These are phyloP conservation scores for Phoenix roebelenii DNA, from an alignment of 176 grass and related monocot genomes.

Conservation along the genomic window DNA sequence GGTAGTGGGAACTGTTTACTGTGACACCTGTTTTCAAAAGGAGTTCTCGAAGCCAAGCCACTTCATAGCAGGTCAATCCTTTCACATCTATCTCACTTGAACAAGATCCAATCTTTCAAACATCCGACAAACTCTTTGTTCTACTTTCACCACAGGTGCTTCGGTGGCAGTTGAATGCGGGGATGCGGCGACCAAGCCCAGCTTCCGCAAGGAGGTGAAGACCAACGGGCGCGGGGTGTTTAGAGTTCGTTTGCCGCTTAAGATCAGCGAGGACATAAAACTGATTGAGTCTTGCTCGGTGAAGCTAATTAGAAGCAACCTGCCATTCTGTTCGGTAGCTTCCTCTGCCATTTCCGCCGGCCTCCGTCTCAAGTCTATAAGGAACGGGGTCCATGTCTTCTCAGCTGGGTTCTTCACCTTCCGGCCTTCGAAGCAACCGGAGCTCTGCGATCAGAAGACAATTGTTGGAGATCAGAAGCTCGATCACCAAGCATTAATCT, in stretches of 20 bases:
- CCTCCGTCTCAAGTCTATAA: conserved; percentile 13
- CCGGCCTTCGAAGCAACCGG: conserved; percentile 23
- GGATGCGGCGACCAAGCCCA: neutral
- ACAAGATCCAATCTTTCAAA: neutral
- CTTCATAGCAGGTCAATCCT: conserved; percentile 24
- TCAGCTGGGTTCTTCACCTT: conserved; percentile 29
- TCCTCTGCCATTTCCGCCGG: conserved; percentile 14
- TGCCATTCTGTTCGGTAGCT: conserved; percentile 23
- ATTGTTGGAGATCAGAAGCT: conserved; percentile 5
- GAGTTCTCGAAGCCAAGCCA: conserved; percentile 11
- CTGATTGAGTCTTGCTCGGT: conserved; percentile 23
- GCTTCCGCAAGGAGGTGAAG: conserved; percentile 13
- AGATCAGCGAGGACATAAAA: conserved; percentile 3
- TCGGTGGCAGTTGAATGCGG: conserved; percentile 22
- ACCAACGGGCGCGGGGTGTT: conserved; percentile 24
- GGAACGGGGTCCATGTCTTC: conserved; percentile 16
- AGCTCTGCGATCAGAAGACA: conserved; percentile 13
- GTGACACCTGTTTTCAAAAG: conserved; percentile 25
- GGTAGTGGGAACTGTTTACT: conserved; percentile 27
- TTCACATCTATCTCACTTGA: neutral
- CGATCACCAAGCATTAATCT: conserved; percentile 4
- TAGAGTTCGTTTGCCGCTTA: conserved; percentile 11
- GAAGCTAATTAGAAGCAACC: conserved; percentile 15
- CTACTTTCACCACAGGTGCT: conserved; percentile 16
- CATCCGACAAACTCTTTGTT: neutral